Evolutionary conservation across 208 protist genomes (phyloP).

Genomic region (Trichomonas tenax): DNA sequence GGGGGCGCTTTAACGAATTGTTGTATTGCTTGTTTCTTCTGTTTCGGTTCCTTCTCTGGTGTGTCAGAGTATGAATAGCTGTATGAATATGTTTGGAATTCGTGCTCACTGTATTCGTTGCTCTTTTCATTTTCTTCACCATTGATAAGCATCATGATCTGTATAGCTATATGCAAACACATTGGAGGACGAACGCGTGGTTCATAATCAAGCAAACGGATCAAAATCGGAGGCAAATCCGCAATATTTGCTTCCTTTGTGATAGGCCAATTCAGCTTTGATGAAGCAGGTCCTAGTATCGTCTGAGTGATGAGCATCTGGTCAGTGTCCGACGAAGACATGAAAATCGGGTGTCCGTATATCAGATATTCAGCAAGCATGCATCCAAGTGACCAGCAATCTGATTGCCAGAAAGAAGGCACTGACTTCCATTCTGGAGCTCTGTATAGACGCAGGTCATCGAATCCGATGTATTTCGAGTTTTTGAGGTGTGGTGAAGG

Average conservation of each 20-base stretch:
- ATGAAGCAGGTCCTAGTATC: background rate
- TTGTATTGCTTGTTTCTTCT: background rate
- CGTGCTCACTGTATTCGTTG: background rate
- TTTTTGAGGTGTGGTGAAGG: background rate
- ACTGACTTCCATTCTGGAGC: slow-evolving; percentile 9
- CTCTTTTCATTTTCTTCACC: background rate
- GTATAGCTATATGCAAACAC: background rate
- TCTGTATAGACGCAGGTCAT: background rate
- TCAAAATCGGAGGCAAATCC: background rate
- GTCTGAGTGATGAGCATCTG: background rate
- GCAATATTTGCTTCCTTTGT: background rate
- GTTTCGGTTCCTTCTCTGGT: background rate
- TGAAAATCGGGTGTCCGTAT: background rate
- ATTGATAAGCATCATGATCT: background rate
- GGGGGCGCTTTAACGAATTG: background rate
- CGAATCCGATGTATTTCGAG: background rate
- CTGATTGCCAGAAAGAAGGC: background rate
- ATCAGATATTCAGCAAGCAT: background rate
- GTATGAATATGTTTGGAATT: background rate
- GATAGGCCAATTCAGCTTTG: background rate
- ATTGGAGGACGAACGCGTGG: background rate
- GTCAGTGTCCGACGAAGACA: background rate
- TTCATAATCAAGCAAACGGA: background rate
- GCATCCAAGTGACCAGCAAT: background rate
- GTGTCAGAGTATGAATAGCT: background rate